Percentiles rank a stretch among this genome's conserved stretches.
Conservation (phyloP, 2,329 filamentous ascomycete species). For the Paracoccidioides brasiliensis region DNA sequence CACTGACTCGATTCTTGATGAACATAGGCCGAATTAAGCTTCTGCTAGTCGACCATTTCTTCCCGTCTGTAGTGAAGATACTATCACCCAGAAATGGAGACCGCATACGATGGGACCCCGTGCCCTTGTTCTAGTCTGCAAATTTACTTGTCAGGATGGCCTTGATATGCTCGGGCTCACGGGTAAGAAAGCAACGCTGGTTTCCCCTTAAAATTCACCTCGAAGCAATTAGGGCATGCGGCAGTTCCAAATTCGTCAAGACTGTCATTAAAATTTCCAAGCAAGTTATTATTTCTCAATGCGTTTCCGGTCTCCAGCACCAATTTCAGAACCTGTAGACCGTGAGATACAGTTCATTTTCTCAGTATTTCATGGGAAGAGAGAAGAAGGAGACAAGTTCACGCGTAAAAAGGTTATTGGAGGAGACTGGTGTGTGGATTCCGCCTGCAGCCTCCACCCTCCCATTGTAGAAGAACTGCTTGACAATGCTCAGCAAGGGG, state of each 20-base stretch:
- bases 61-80: slow-evolving; percentile 61
- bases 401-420: background rate
- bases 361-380: background rate
- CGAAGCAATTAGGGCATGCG: slow-evolving; percentile 42
- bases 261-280: slow-evolving; percentile 44
- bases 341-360: background rate
- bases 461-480: slow-evolving; percentile 3
- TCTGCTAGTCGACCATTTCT: slow-evolving; percentile 58
- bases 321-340: background rate
- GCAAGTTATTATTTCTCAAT: slow-evolving; percentile 12
- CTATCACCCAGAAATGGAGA: slow-evolving; percentile 42
- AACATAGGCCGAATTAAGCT: slow-evolving; percentile 68
- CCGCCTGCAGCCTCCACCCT: slow-evolving; percentile 3
- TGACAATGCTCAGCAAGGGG: background rate
- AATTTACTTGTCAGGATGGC: slow-evolving; percentile 69
- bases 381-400: background rate
- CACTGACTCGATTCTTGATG: slow-evolving; percentile 61
- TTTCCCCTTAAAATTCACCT: slow-evolving; percentile 40
- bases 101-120: slow-evolving; percentile 59
- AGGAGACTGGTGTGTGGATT: slow-evolving; percentile 3
- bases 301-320: slow-evolving; percentile 3
- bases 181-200: slow-evolving; percentile 51
- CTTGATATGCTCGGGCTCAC: slow-evolving; percentile 71
- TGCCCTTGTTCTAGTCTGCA: slow-evolving; percentile 64
- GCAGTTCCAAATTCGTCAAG: slow-evolving; percentile 30